Percentiles rank a stretch among this genome's conserved stretches.
Conservation (phyloP, 192 early-diverging fungal genomes). For the Gamsiella multidivaricata region DNA sequence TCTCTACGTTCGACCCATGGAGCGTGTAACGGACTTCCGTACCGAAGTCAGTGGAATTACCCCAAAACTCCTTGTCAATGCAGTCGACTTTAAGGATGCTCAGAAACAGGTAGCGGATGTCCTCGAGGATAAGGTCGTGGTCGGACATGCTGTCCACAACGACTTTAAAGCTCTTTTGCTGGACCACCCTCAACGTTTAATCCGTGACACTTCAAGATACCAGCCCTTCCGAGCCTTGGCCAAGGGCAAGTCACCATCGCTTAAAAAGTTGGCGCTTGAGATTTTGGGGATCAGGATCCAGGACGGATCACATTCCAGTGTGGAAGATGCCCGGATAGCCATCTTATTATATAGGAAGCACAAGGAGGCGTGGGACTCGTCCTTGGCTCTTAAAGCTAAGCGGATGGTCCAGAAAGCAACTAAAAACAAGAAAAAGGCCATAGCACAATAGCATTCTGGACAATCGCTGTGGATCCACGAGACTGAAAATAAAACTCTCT, state of each 20-base stretch:
- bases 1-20: conserved; percentile 83
- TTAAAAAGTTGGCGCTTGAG: conserved; percentile 81
- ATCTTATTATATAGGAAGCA: conserved; percentile 91
- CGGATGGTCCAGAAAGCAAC: conserved; percentile 20
- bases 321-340: conserved; percentile 89
- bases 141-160: conserved; percentile 92
- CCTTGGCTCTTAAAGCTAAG: conserved; percentile 51
- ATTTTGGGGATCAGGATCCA: conserved; percentile 88
- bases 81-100: conserved; percentile 79
- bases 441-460: background rate
- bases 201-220: conserved; percentile 89
- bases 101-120: conserved; percentile 84
- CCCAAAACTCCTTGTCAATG: conserved; percentile 73
- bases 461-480: background rate
- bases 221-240: conserved; percentile 75
- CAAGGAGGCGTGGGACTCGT: conserved; percentile 86
- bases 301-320: conserved; percentile 86
- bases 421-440: conserved; percentile 28
- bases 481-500: too few relatives aligned
- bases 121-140: conserved; percentile 84
- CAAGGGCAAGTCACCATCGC: conserved; percentile 73
- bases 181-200: conserved; percentile 78
- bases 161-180: conserved; percentile 88
- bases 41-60: conserved; percentile 94
- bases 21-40: conserved; percentile 92